Evolutionary conservation across 768 basidiomycete genomes (phyloP).

Genomic region (Rhodocollybia butyracea): DNA sequence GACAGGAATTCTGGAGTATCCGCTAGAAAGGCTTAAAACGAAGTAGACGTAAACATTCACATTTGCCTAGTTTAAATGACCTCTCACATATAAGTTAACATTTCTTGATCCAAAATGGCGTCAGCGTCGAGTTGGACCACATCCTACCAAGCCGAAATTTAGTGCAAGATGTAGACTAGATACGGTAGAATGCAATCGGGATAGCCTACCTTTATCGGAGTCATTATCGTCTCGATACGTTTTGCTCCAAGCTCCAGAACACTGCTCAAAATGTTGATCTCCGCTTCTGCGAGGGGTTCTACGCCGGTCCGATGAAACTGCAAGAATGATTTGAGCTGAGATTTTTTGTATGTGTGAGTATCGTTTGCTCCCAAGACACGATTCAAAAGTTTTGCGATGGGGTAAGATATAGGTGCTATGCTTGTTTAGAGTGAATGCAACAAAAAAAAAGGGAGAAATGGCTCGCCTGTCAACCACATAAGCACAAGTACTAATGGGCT

Average conservation of each 20-base stretch:
- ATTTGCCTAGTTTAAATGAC: not conserved
- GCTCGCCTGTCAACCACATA: constrained; percentile 52
- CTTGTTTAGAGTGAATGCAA: too few species aligned
- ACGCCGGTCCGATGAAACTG: constrained; percentile 76
- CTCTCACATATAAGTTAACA: constrained; percentile 71
- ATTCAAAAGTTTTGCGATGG: constrained; percentile 82
- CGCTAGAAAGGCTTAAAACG: constrained; percentile 49
- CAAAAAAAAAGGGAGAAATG: too few species aligned
- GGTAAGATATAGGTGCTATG: constrained; percentile 82
- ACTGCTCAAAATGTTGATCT: constrained; percentile 77
- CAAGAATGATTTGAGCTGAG: constrained; percentile 73
- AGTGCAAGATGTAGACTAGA: too few species aligned
- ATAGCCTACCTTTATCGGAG: constrained; percentile 59
- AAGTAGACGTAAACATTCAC: not conserved
- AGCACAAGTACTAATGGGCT: constrained; percentile 69
- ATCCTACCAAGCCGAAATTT: constrained; percentile 67
- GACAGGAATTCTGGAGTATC: constrained; percentile 91
- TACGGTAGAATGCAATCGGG: not conserved
- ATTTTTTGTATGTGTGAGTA: constrained; percentile 78
- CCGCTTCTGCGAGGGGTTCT: constrained; percentile 76
- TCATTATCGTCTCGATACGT: constrained; percentile 78
- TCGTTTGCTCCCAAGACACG: constrained; percentile 72
- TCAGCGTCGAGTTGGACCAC: constrained; percentile 79
- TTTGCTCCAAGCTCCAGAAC: constrained; percentile 77
- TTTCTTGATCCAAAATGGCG: constrained; percentile 71